phyloP scores from a whole-genome alignment of 441 rosid species.

The Arabidopsis lyrata region DNA sequence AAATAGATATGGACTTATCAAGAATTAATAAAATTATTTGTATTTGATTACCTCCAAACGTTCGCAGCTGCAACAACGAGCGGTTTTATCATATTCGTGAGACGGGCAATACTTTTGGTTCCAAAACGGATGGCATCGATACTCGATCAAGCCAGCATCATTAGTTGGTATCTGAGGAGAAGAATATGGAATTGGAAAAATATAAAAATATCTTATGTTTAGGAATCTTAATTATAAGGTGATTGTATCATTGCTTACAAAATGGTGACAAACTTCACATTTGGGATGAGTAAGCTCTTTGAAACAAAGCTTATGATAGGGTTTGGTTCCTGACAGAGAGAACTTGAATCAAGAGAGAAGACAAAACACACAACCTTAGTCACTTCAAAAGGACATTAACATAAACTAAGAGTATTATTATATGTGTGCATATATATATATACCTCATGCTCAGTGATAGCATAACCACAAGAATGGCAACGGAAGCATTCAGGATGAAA shows the following conservation, averaged over 20 bases:
- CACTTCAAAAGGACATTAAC: slow-evolving; percentile 1
- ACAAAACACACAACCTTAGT: slow-evolving; percentile 44
- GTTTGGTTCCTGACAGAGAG: slow-evolving; percentile 73
- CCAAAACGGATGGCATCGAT: slow-evolving; percentile 96
- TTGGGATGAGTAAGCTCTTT: slow-evolving; percentile 89
- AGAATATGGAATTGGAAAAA: background rate
- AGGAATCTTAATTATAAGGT: background rate
- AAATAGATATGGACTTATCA: background rate
- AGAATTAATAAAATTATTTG: background rate
- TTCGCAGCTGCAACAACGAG: slow-evolving; percentile 95
- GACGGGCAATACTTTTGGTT: slow-evolving; percentile 91
- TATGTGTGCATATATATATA: background rate
- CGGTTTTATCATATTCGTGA: slow-evolving; percentile 80
- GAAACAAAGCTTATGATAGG: slow-evolving; percentile 91
- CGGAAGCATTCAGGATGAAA: slow-evolving; percentile 91
- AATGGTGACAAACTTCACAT: slow-evolving; percentile 92
- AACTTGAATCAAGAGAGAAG: slow-evolving; percentile 72
- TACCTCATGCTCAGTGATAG: slow-evolving; percentile 91
- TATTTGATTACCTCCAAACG: slow-evolving; percentile 76
- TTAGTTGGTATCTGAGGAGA: slow-evolving; percentile 77
- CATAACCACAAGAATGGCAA: slow-evolving; percentile 65
- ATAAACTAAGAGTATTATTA: background rate
- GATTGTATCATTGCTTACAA: slow-evolving; percentile 59
- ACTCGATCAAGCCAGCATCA: slow-evolving; percentile 87
- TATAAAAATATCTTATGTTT: background rate